Evolutionary conservation across 805 yeast genomes (phyloP), one percentile per base, ranked within the genome.

Genomic region (Schwanniomyces occidentalis): DNA sequence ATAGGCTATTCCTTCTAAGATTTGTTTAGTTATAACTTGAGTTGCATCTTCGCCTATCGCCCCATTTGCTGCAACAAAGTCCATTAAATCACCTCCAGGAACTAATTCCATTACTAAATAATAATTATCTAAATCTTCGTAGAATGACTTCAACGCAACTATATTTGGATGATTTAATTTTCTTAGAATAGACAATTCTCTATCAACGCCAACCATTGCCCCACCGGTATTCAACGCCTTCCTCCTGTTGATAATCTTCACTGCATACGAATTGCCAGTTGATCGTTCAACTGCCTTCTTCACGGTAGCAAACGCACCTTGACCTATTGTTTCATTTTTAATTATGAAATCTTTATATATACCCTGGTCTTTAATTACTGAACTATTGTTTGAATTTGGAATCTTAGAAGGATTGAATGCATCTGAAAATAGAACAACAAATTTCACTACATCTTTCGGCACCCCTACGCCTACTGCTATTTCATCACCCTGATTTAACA

Each of bases 221-320:
- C 85, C 85, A 4, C 85, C 87, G 44, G 83, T 80, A 38, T 80
- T 69, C 31, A 91, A 78, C 8, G 72, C 73, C 51, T 88, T 87
- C 37, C 87, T 71, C 49, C 90, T 80, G 35, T 83, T 80, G 23
- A 93, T 90, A 41, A 93, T 88, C 54, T 93, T 93, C 12, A 87
- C 95, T 0, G 99, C 99, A 58, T 69, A 89, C 4, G 91, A 76
- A 45, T 81, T 79, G 9, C 98, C 98, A 0, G 95, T 80, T 5
- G 77, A 61, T 42, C 97, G 74, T 51, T 89, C 93, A 1, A 90
- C 79, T 4, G 95, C 96, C 54, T 87, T 87, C 46, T 88, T 83
- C 18, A 93, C 99, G 1, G 90, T 85, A 5, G 98, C 98, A 72
- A 91, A 91, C 7, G 98, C 98, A n/a, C 99, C 99, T 49, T 88